These are phyloP conservation scores for Colletotrichum lupini DNA, from an alignment of 2,329 filamentous ascomycete genomes.

Conservation along the genomic window DNA sequence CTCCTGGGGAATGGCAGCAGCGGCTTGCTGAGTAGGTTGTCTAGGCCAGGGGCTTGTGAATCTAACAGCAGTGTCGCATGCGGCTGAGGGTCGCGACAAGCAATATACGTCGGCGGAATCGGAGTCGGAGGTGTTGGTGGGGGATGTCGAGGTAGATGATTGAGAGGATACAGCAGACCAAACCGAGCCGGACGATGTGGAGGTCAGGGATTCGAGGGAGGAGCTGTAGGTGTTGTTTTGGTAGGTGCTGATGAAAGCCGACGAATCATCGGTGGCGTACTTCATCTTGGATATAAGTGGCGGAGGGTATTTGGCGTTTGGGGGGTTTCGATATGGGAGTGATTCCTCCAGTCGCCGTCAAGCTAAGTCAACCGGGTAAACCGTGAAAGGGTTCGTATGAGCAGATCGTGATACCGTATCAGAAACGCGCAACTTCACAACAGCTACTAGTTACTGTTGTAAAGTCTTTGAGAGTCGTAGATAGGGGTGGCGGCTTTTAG, in stretches of 20 bases:
- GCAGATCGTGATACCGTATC: slow-evolving; percentile 48
- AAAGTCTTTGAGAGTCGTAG: slow-evolving; percentile 53
- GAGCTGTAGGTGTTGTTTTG: slow-evolving; percentile 73
- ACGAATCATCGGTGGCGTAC: slow-evolving; percentile 63
- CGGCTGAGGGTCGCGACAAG: slow-evolving; percentile 46
- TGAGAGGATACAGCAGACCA: slow-evolving; percentile 81
- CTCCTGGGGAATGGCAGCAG: slow-evolving; percentile 63
- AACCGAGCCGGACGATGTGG: slow-evolving; percentile 80
- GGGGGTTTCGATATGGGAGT: slow-evolving; percentile 33
- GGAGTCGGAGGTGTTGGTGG: slow-evolving; percentile 68
- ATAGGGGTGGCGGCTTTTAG: slow-evolving; percentile 57
- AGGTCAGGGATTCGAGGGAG: slow-evolving; percentile 79
- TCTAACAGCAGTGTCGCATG: slow-evolving; percentile 43
- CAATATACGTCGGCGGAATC: slow-evolving; percentile 59
- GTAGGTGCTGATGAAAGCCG: slow-evolving; percentile 60
- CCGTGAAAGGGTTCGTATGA: slow-evolving; percentile 39
- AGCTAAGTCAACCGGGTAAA: slow-evolving; percentile 46
- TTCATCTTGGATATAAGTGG: slow-evolving; percentile 63
- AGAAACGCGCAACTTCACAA: slow-evolving; percentile 51
- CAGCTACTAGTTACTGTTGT: slow-evolving; percentile 48
- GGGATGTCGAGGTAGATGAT: slow-evolving; percentile 76
- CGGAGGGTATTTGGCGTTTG: slow-evolving; percentile 18
- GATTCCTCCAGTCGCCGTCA: slow-evolving; percentile 48
- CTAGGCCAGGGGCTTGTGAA: slow-evolving; percentile 46
- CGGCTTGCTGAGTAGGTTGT: slow-evolving; percentile 38